Base-by-base conservation (phyloP, 768 basidiomycete genomes). In the Kwoniella sp. region DNA sequence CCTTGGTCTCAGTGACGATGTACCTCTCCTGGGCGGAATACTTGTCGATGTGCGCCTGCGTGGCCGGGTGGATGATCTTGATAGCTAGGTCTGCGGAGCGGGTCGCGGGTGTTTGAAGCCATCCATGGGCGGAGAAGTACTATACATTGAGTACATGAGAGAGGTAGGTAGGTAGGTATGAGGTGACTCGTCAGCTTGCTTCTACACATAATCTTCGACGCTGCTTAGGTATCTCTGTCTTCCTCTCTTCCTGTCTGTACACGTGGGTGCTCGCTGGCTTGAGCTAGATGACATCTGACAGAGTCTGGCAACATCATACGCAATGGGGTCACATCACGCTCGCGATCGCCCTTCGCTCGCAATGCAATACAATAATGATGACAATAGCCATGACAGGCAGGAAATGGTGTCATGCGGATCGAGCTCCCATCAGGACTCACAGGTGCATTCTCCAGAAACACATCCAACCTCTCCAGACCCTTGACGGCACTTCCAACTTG, bases 1-100 rank as follows among this genome's bases (percentile, higher is more conserved):
- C 86, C 0, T 92, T 90, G 0, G 93, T 95, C 80, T 99, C 95
- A 29, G 82, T 84, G 12, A 98, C 86, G 81, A 97, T 86, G 23
- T 86, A 73, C 0, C 86, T 79, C 15, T 86, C 83, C 75, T 97
- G 95, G 55, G 79, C 84, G 8, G 89, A 87, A 79, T 97, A 94
- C 89, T 96, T 96, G 66, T 85, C 85, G 63, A 98, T 88, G 75
- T 98, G 93, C 2, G 88, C 86, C 8, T 93, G 90, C 0, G 92
- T 97, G 1, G 92, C 92, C 17, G 95, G 95, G 67, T 85, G 90
- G 57, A 96, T 88, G 20, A 93, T 83, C 66, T 87, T 90, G 69
- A 98, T 85, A 82, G 91, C 91, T 63, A 93, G 82, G 71, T 96
- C 93, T 1, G 87, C 85, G 22, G 53, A n/a, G 15, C 60, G 11